Evolutionary conservation across 1,284 basidiomycete species (phyloP).

Genomic region (Trichosporon asahii): DNA sequence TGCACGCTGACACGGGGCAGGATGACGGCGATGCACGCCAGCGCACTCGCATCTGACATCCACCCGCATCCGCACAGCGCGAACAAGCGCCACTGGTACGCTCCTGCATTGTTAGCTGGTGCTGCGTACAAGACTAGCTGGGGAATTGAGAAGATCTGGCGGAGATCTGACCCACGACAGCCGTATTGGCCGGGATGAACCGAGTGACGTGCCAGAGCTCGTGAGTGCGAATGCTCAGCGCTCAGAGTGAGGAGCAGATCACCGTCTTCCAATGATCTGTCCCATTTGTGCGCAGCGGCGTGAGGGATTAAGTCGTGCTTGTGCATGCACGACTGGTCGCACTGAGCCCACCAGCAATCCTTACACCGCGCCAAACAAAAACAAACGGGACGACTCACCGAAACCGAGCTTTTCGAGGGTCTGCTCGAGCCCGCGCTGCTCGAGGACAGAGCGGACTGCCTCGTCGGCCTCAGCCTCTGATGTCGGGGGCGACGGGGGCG

Average conservation of each 20-base stretch:
- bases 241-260: too few species aligned
- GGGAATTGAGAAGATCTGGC: background rate
- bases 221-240: too few species aligned
- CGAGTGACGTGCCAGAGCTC: background rate
- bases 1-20: conserved; percentile 88
- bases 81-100: conserved; percentile 27
- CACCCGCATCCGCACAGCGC: conserved; percentile 74
- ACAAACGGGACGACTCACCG: conserved; percentile 61
- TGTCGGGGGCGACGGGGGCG: background rate
- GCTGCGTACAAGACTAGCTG: background rate
- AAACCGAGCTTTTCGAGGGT: conserved; percentile 87
- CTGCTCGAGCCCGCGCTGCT: conserved; percentile 69
- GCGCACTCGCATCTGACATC: conserved; percentile 55
- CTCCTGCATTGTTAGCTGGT: conserved; percentile 27
- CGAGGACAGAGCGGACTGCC: conserved; percentile 10
- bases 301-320: too few species aligned
- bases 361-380: too few species aligned
- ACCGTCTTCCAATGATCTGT: too few species aligned
- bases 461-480: conserved; percentile 10
- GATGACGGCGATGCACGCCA: conserved; percentile 65
- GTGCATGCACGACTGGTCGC: too few species aligned
- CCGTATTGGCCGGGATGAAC: too few species aligned
- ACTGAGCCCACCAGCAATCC: background rate
- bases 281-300: conserved; percentile 49
- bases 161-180: background rate